Base-by-base conservation (phyloP, 495 filamentous ascomycete genomes). In the Xylaria venustula region DNA sequence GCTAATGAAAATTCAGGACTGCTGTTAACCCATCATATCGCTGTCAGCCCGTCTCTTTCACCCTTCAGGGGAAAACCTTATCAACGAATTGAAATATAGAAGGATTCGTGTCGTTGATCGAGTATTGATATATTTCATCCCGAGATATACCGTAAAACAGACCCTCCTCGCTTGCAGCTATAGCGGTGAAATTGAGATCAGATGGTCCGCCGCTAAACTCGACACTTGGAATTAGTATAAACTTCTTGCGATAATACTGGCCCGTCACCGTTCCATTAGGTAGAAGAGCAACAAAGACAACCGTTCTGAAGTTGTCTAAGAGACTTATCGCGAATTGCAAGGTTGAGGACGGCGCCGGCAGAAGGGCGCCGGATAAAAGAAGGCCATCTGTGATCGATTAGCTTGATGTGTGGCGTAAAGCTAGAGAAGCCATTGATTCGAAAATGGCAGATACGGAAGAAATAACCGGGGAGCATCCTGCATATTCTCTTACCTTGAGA, bases 191-290 rank as follows among this genome's bases (percentile, higher is more conserved):
- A 6, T 65, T 60, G 7, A 63, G 49, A 8, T 20, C 12, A n/a
- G 28, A 8, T 22, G 66, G 66, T 0, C 66, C 66, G 1, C 47
- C 50, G 42, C 42, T 11, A 53, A 68, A 68, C 2, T 60, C 30
- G 23, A 68, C 15, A n/a, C 36, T 54, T 17, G 49, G 62, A 17
- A 67, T 60, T 0, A 6, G 30, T 15, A 32, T 1, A n/a, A 50
- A 50, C 2, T 4, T 14, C 0, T 12, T 34, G 19, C 47, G 47
- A 40, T 23, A 65, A 36, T 52, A 62, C 11, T 32, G 12, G 7
- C 58, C 65, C 11, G 44, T 57, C 3, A 67, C 65, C 8, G 62
- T 64, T 26, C 65, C 65, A 37, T 67, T 58, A 2, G 65, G 58
- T 1, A 56, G 57, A 22, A 67, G 46, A 1, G 36, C 8, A 2